Percentiles rank a stretch among this genome's conserved stretches.
Conservation (phyloP, 2,329 filamentous ascomycete genomes). For the Aspergillus bombycis region DNA sequence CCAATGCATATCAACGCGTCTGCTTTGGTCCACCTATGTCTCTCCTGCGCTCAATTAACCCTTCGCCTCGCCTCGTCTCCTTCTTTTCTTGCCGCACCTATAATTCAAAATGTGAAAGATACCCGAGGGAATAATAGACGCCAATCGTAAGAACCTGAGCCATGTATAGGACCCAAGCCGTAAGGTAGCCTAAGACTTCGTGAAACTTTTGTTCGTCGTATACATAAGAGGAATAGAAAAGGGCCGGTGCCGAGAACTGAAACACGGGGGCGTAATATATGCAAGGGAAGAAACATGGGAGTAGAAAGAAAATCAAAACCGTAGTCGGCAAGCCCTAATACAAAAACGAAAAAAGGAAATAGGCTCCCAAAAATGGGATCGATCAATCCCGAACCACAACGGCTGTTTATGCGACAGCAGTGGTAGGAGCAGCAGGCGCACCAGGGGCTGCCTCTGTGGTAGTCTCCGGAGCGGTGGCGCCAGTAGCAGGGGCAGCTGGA, state of each 20-base stretch:
- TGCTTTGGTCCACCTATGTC: slow-evolving; percentile 34
- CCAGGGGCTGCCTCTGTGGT: slow-evolving; percentile 38
- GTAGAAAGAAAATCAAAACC: slow-evolving; percentile 26
- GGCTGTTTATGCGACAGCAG: slow-evolving; percentile 47
- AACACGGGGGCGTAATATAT: slow-evolving; percentile 42
- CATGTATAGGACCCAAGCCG: slow-evolving; percentile 37
- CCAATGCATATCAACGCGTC: slow-evolving; percentile 29
- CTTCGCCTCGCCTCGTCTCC: slow-evolving; percentile 37
- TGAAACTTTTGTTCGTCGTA: slow-evolving; percentile 48
- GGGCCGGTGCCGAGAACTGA: slow-evolving; percentile 31
- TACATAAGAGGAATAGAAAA: slow-evolving; percentile 41
- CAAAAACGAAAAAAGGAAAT: slow-evolving; percentile 27
- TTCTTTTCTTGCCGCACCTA: slow-evolving; percentile 39
- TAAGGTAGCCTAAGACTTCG: slow-evolving; percentile 39
- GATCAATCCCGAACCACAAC: slow-evolving; percentile 11
- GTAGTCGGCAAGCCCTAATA: slow-evolving; percentile 36
- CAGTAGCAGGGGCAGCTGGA: slow-evolving; percentile 26
- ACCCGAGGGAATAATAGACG: slow-evolving; percentile 45
- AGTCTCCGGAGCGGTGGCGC: slow-evolving; percentile 45
- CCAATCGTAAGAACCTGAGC: slow-evolving; percentile 45
- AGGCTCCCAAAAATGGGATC: slow-evolving; percentile 23
- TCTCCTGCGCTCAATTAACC: slow-evolving; percentile 32
- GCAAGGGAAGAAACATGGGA: slow-evolving; percentile 38
- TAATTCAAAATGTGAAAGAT: slow-evolving; percentile 38
- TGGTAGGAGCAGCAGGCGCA: slow-evolving; percentile 44